Conservation (phyloP, 2,329 filamentous ascomycete genomes). For the Thelonectria blattea region DNA sequence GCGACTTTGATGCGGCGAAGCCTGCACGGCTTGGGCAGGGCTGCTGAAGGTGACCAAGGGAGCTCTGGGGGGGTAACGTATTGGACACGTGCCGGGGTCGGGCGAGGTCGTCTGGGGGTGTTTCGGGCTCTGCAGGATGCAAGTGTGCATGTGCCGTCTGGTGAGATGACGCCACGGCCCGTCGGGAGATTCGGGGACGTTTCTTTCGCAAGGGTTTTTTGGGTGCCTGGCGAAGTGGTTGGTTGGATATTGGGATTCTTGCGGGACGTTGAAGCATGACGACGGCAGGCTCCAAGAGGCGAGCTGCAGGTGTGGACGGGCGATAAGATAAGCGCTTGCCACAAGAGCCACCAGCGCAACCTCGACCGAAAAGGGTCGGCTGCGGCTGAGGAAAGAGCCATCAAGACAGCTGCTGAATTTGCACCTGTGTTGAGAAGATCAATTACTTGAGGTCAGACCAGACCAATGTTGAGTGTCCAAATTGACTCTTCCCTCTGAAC, state of each 20-base stretch:
- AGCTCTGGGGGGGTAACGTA: not conserved
- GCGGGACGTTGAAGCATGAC: slow-evolving; percentile 1
- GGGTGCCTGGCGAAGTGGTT: slow-evolving; percentile 5
- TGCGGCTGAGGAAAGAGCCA: too few relatives aligned
- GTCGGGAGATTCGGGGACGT: not conserved
- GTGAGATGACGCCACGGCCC: not conserved
- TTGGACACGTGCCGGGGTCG: not conserved
- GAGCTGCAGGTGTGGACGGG: too few relatives aligned
- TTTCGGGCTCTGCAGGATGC: not conserved
- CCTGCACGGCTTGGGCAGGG: not conserved
- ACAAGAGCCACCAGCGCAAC: too few relatives aligned
- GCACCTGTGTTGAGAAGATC: too few relatives aligned
- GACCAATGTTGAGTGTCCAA: too few relatives aligned
- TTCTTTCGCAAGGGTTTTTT: not conserved
- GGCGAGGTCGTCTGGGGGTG: not conserved
- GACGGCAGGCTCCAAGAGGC: not conserved
- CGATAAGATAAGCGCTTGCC: not conserved
- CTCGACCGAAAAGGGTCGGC: too few relatives aligned
- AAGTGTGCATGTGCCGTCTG: not conserved
- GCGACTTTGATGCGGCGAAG: not conserved
- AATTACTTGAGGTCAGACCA: too few relatives aligned
- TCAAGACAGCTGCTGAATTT: too few relatives aligned
- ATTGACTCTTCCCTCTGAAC: too few relatives aligned
- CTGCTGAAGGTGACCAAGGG: not conserved
- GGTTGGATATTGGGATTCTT: not conserved